These are phyloP conservation scores for Citrus hindsii DNA, from an alignment of 345 rosid genomes.

Conservation along the genomic window DNA sequence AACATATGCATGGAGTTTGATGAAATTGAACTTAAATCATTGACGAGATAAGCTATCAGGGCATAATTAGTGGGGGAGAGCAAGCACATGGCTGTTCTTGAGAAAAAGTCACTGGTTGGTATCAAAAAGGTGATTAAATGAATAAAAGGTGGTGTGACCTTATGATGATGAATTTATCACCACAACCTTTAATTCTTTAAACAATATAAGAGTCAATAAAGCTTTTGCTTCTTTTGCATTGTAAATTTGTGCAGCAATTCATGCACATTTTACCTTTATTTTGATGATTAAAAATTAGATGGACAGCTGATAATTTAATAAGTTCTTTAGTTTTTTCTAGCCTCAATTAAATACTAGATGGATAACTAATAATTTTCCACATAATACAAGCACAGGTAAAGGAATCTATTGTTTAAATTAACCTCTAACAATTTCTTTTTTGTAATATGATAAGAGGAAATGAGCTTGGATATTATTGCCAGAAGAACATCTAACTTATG, in stretches of 20 bases:
- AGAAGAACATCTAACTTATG: too few species aligned
- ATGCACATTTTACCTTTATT: neutral
- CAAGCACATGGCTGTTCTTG: constrained; percentile 36
- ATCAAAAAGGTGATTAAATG: constrained; percentile 12
- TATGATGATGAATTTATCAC: constrained; percentile 19
- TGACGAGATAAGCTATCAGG: constrained; percentile 23
- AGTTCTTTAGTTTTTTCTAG: too few species aligned
- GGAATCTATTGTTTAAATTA: neutral
- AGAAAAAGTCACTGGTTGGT: constrained; percentile 29
- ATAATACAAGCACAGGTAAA: neutral
- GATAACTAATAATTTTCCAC: too few species aligned
- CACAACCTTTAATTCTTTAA: neutral
- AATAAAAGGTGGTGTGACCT: constrained; percentile 11
- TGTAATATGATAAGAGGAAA: too few species aligned
- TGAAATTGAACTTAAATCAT: constrained; percentile 19
- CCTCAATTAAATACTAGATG: too few species aligned
- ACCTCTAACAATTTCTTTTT: too few species aligned
- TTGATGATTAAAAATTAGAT: neutral
- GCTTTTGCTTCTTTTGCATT: neutral
- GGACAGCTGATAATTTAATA: too few species aligned
- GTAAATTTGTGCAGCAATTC: neutral
- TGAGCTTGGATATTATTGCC: too few species aligned
- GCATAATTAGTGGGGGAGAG: constrained; percentile 27
- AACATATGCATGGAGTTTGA: constrained; percentile 1
- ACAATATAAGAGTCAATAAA: neutral